These are phyloP conservation scores for Citrus hindsii DNA, from an alignment of 345 rosid species.

Conservation along the genomic window DNA sequence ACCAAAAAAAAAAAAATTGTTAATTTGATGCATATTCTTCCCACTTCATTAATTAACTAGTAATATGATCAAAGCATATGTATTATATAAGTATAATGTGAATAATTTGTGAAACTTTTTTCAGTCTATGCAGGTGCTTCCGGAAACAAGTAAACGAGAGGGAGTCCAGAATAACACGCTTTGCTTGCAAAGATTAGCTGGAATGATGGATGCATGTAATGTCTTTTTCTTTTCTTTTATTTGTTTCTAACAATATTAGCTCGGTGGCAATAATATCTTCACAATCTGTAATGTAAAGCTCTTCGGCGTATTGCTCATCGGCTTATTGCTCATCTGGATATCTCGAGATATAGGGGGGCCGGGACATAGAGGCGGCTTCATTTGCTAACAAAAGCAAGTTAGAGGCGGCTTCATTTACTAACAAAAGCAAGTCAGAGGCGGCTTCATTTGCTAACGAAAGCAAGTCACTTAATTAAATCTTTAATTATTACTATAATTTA, in stretches of 20 bases:
- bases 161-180: neutral
- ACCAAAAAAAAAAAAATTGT: too few relatives aligned
- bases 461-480: neutral
- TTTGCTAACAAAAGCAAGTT: neutral
- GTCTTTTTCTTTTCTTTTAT: neutral
- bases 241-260: neutral
- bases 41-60: too few relatives aligned
- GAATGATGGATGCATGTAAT: neutral
- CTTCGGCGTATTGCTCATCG: too few relatives aligned
- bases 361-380: neutral
- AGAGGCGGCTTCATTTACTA: neutral
- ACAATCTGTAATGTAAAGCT: neutral
- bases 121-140: neutral
- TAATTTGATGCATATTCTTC: neutral
- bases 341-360: neutral
- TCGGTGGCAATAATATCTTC: neutral
- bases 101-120: neutral
- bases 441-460: neutral
- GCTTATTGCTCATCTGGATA: neutral
- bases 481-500: too few relatives aligned
- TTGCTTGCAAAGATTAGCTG: neutral
- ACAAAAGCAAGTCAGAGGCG: neutral
- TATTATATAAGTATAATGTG: neutral
- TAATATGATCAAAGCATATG: neutral
- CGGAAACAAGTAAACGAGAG: neutral